Evolutionary conservation across 2,329 filamentous ascomycete species (phyloP).

Genomic region (Aspergillus piperis): DNA sequence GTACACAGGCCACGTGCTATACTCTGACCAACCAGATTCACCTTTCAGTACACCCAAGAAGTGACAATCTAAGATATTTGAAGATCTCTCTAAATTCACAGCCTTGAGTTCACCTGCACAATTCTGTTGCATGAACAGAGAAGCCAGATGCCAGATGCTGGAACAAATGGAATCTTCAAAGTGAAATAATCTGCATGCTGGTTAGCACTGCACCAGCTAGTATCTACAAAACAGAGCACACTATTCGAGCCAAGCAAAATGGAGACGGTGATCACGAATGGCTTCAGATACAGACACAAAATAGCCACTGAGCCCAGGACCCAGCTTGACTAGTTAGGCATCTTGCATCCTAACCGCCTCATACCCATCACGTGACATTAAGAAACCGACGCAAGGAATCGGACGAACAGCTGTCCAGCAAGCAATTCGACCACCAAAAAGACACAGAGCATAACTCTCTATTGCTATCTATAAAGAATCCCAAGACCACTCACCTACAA

Average conservation of each 20-base stretch:
- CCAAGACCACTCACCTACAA: not conserved
- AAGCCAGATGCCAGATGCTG: not conserved
- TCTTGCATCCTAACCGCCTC: not conserved
- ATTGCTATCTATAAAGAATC: no score
- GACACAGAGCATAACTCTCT: not conserved
- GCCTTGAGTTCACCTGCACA: not conserved
- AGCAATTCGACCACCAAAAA: not conserved
- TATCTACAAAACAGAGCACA: not conserved
- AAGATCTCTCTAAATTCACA: not conserved
- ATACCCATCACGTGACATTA: not conserved
- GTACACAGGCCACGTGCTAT: not conserved
- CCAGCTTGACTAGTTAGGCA: not conserved
- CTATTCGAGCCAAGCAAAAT: not conserved
- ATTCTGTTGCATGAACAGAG: not conserved
- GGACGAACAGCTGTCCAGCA: not conserved
- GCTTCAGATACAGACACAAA: not conserved
- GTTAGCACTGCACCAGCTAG: not conserved
- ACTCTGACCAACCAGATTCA: no score
- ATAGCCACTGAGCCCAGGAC: not conserved
- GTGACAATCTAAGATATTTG: not conserved
- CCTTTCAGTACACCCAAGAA: not conserved
- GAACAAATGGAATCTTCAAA: not conserved
- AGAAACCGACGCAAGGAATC: not conserved
- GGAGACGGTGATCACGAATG: not conserved
- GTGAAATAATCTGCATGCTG: not conserved